Conservation (phyloP, 2,329 filamentous ascomycete genomes). For the Fusarium nygamai region DNA sequence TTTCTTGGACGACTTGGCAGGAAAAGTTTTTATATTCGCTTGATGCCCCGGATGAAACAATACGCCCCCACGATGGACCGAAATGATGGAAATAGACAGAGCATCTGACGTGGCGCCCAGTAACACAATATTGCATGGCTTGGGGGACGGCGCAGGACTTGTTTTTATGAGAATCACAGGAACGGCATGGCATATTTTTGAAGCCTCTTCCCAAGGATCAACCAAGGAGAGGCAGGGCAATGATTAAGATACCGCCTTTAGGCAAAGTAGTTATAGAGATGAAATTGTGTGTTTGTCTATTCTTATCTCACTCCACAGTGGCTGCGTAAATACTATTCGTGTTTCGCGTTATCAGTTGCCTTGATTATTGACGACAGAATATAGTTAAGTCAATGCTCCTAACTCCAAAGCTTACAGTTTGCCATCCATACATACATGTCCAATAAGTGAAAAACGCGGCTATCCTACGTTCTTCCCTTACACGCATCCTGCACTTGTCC, state of each 20-base stretch:
- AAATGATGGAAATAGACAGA: conserved; percentile 43
- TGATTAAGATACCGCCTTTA: conserved; percentile 26
- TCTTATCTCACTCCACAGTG: not conserved
- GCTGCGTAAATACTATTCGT: not conserved
- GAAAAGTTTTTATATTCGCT: conserved; percentile 31
- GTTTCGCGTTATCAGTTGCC: not conserved
- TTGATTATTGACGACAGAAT: not conserved
- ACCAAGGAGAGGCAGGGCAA: conserved; percentile 8
- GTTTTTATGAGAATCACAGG: conserved; percentile 31
- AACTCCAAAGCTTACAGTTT: conserved; percentile 19
- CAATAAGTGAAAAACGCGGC: not conserved
- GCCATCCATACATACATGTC: conserved; percentile 12
- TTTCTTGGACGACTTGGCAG: conserved; percentile 27
- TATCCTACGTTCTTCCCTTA: not conserved
- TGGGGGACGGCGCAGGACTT: conserved; percentile 38
- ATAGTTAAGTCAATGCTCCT: not conserved
- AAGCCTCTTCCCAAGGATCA: conserved; percentile 12
- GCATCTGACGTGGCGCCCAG: conserved; percentile 16
- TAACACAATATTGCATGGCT: conserved; percentile 41
- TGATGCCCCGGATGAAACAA: conserved; percentile 41
- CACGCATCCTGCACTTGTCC: not conserved
- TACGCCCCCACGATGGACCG: conserved; percentile 27
- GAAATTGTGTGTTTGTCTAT: conserved; percentile 38
- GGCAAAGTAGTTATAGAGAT: conserved; percentile 42
- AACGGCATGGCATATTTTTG: conserved; percentile 29